Evolutionary conservation across 1,284 basidiomycete genomes (phyloP).

Genomic region (Moniliella sp.): DNA sequence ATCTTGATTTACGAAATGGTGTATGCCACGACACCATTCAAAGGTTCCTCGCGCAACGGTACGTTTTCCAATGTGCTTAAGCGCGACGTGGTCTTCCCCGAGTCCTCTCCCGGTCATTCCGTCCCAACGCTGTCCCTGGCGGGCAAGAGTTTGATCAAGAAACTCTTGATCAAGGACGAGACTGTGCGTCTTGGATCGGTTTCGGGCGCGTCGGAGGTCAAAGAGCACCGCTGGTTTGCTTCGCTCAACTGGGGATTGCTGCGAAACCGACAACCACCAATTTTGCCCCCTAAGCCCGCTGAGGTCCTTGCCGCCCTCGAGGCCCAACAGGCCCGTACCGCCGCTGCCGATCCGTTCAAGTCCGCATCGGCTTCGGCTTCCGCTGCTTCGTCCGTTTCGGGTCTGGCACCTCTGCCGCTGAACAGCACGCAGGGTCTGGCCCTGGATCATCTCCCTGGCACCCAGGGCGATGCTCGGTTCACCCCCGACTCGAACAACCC

Average conservation of each 20-base stretch:
- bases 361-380: no score
- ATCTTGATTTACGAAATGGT: conserved; percentile 99
- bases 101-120: no score
- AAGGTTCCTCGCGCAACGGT: conserved; percentile 74
- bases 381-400: no score
- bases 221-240: conserved; percentile 93
- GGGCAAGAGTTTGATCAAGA: conserved; percentile 63
- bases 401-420: no score
- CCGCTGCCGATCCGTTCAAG: no score
- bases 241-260: conserved; percentile 90
- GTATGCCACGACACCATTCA: conserved; percentile 97
- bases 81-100: conserved; percentile 66
- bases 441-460: no score
- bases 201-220: conserved; percentile 90
- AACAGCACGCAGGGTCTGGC: no score
- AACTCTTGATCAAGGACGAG: conserved; percentile 82
- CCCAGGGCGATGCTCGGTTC: no score
- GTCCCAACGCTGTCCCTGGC: conserved; percentile 57
- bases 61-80: conserved; percentile 89
- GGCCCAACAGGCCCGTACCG: no score
- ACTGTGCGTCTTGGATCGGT: conserved; percentile 64
- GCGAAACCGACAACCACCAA: conserved; percentile 77
- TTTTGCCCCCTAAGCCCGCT: no score
- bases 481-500: no score
- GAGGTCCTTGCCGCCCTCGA: no score